phyloP scores from a whole-genome alignment of 73 alveolate species.

The Stentor coeruleus region DNA sequence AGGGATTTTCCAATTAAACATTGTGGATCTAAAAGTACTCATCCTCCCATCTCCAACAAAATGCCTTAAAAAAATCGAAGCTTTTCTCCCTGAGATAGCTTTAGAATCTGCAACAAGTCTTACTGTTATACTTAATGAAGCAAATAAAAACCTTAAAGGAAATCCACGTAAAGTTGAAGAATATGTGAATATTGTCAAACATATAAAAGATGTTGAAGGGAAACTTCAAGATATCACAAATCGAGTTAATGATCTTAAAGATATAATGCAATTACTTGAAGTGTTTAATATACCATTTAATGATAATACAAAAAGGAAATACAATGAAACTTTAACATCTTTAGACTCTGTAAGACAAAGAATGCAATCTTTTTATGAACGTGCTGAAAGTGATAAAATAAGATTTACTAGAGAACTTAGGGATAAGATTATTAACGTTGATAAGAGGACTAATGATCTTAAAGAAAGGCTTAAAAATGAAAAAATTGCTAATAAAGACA shows the following conservation, averaged over 20 bases:
- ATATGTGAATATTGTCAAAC: conserved; percentile 58
- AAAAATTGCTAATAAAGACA: conserved; percentile 28
- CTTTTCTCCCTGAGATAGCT: conserved; percentile 44
- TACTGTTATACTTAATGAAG: conserved; percentile 24
- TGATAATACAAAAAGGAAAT: conserved; percentile 57
- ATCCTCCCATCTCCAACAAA: conserved; percentile 45
- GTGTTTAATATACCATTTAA: conserved; percentile 59
- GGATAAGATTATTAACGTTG: conserved; percentile 34
- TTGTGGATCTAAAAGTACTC: conserved; percentile 42
- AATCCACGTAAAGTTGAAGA: conserved; percentile 70
- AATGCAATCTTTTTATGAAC: conserved; percentile 67
- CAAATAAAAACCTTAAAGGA: conserved; percentile 31
- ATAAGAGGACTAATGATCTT: conserved; percentile 42
- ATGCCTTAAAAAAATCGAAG: conserved; percentile 36
- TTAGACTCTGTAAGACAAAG: conserved; percentile 52
- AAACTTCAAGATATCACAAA: conserved; percentile 54
- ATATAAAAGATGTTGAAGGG: conserved; percentile 44
- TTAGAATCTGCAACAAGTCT: conserved; percentile 37
- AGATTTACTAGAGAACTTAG: conserved; percentile 66
- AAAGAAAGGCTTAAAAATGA: conserved; percentile 35
- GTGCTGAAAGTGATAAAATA: conserved; percentile 66
- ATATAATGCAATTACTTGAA: conserved; percentile 59
- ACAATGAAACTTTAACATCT: conserved; percentile 50
- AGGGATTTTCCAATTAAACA: conserved; percentile 57
- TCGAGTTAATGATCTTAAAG: conserved; percentile 49